Evolutionary conservation across 805 yeast species (phyloP).

Genomic region (Cyberlindnera euphorbiae): DNA sequence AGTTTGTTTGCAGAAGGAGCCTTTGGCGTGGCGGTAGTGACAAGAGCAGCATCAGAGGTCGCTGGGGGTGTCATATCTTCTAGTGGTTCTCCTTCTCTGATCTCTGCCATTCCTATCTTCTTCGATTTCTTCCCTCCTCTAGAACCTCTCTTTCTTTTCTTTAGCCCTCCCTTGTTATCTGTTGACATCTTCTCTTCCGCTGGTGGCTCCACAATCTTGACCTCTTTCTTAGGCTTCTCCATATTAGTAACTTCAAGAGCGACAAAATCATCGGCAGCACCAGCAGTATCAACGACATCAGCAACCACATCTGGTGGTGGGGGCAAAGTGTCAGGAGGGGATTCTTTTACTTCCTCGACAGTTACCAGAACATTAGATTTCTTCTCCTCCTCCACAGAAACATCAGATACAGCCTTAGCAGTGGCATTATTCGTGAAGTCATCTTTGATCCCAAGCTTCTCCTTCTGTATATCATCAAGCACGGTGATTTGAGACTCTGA

Average conservation of each 20-base stretch:
- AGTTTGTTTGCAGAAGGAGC: constrained; percentile 7
- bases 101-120: constrained; percentile 10
- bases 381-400: no score
- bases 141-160: constrained; percentile 76
- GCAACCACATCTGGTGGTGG: no score
- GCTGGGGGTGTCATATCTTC: background rate
- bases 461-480: constrained; percentile 2
- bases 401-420: no score
- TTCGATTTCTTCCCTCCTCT: constrained; percentile 74
- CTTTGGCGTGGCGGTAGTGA: background rate
- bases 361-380: no score
- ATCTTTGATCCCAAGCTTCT: constrained; percentile 1
- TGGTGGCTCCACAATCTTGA: constrained; percentile 27
- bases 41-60: background rate
- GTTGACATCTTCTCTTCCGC: constrained; percentile 15
- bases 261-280: no score
- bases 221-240: constrained; percentile 19
- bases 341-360: no score
- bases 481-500: constrained; percentile 4
- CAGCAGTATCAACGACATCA: no score
- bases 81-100: constrained; percentile 4
- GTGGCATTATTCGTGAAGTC: background rate
- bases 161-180: constrained; percentile 31
- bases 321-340: no score
- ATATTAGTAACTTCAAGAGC: no score